Conservation (phyloP, 2,329 filamentous ascomycete genomes). For the Ophiocordyceps camponoti-rufipedis region DNA sequence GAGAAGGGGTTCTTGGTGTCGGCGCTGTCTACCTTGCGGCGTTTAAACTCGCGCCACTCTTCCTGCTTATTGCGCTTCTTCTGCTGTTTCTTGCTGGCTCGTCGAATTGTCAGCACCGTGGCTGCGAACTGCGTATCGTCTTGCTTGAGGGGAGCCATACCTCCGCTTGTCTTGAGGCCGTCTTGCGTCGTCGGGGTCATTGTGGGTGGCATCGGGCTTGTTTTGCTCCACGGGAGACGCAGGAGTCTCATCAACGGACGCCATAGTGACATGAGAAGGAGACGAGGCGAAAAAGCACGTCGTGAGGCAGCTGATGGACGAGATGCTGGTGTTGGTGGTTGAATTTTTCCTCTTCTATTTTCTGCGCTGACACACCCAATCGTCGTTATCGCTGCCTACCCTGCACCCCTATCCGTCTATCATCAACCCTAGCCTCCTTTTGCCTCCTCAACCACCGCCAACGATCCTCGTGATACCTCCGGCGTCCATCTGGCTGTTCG, state of each 20-base stretch:
- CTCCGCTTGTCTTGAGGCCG: conserved; percentile 2
- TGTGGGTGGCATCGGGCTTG: not conserved
- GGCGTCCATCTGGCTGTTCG: no score
- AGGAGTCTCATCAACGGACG: conserved; percentile 12
- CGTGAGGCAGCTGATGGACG: not conserved
- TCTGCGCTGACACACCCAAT: no score
- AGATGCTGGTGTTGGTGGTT: not conserved
- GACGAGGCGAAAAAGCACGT: not conserved
- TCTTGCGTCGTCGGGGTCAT: not conserved
- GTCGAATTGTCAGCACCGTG: not conserved
- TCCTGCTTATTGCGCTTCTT: conserved; percentile 21
- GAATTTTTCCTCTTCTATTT: not conserved
- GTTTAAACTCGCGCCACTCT: conserved; percentile 22
- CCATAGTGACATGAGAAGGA: conserved; percentile 13
- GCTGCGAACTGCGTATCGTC: conserved; percentile 7
- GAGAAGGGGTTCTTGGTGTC: conserved; percentile 29
- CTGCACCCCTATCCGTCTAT: no score
- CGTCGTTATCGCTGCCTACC: no score
- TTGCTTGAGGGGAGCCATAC: conserved; percentile 6
- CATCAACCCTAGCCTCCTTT: no score
- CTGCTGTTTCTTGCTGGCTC: conserved; percentile 6
- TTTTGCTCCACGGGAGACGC: conserved; percentile 4
- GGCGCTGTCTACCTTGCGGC: conserved; percentile 18
- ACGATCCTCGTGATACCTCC: no score
- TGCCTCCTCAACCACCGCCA: no score